Evolutionary conservation across 1,284 basidiomycete genomes (phyloP).

Genomic region (Athelia sp.): DNA sequence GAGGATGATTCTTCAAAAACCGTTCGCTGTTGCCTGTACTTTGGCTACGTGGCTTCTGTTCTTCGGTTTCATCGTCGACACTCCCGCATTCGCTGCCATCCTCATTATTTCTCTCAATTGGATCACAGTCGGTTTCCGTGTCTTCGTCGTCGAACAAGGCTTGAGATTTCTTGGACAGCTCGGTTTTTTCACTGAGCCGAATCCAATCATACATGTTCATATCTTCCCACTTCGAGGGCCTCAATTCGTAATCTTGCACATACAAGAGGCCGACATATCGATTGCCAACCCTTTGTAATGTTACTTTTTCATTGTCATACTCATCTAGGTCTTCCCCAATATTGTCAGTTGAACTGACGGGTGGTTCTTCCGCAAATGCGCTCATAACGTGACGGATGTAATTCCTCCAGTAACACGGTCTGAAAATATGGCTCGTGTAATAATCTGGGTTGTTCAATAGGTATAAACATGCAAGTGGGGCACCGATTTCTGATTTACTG

Average conservation of each 20-base stretch:
- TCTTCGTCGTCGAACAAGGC: too few relatives aligned
- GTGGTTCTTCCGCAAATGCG: background rate
- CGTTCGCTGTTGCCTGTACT: too few relatives aligned
- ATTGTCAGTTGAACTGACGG: background rate
- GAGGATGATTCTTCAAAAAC: background rate
- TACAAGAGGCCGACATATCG: background rate
- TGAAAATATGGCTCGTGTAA: slow-evolving; percentile 23
- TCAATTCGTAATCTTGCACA: slow-evolving; percentile 11
- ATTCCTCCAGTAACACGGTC: slow-evolving; percentile 20
- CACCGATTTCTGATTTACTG: slow-evolving; percentile 24
- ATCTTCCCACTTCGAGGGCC: slow-evolving; percentile 9
- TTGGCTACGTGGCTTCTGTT: too few relatives aligned
- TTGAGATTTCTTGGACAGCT: too few relatives aligned
- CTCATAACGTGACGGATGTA: slow-evolving; percentile 7
- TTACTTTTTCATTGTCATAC: background rate
- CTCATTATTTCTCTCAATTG: too few relatives aligned
- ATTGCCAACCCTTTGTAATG: background rate
- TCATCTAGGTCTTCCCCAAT: background rate
- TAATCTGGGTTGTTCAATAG: slow-evolving; percentile 25
- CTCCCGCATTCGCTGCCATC: too few relatives aligned
- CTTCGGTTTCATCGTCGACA: too few relatives aligned
- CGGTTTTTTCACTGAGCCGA: background rate
- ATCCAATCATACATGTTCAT: slow-evolving; percentile 21
- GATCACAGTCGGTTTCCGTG: too few relatives aligned
- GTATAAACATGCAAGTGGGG: slow-evolving; percentile 23